phyloP scores from a whole-genome alignment of 1,284 basidiomycete species.

The Vanrija sp. region DNA sequence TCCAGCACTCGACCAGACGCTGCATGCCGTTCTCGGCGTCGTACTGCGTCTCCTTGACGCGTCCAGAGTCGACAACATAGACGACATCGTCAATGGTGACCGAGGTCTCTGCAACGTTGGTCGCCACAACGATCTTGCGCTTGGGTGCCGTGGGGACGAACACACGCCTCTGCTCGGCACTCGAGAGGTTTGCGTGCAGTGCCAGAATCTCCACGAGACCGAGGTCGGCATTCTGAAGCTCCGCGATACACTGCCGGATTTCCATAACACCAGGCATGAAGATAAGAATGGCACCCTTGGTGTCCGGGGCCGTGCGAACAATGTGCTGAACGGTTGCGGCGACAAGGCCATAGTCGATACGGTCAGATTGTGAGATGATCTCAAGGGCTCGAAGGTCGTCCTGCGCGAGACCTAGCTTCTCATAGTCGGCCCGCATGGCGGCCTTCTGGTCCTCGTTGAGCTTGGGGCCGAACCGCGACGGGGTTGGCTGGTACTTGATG shows the following conservation, averaged over 20 bases:
- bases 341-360: conserved; percentile 75
- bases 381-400: conserved; percentile 59
- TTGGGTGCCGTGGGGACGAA: conserved; percentile 66
- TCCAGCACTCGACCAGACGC: conserved; percentile 66
- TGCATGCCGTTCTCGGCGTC: conserved; percentile 74
- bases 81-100: conserved; percentile 90
- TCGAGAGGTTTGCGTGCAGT: conserved; percentile 84
- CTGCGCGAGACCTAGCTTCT: conserved; percentile 57
- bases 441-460: conserved; percentile 56
- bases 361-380: conserved; percentile 60
- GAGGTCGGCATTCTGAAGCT: conserved; percentile 53
- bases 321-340: conserved; percentile 65
- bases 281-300: conserved; percentile 67
- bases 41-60: conserved; percentile 84
- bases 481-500: conserved; percentile 52
- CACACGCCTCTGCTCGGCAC: conserved; percentile 75
- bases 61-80: conserved; percentile 80
- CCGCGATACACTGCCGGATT: conserved; percentile 74
- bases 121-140: conserved; percentile 84
- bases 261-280: conserved; percentile 87
- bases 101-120: conserved; percentile 83
- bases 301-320: conserved; percentile 51
- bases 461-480: conserved; percentile 47
- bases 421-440: conserved; percentile 55
- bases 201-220: conserved; percentile 65